phyloP scores from a whole-genome alignment of 352 stramenopile genomes.

The Pythium angustatum region DNA sequence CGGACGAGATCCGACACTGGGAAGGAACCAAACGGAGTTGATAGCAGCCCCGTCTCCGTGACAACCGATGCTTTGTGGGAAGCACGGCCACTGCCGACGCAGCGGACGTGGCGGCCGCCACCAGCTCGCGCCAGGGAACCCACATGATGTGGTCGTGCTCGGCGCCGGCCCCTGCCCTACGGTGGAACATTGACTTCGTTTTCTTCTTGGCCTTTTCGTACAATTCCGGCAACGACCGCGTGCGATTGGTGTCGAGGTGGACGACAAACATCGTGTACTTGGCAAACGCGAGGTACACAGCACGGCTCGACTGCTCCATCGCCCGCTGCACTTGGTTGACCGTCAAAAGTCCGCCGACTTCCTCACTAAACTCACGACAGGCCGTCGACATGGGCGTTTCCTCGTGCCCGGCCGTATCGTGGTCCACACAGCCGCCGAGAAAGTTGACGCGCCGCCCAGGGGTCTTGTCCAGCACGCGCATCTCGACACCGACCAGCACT shows the following conservation, averaged over 20 bases:
- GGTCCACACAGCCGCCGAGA: constrained; percentile 1
- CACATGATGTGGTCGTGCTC: constrained; percentile 9
- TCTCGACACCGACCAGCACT: constrained; percentile 2
- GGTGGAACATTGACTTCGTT: background rate
- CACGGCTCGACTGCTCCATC: constrained; percentile 5
- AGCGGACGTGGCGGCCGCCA: background rate
- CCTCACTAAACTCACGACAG: constrained; percentile 8
- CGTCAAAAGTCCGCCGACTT: constrained; percentile 4
- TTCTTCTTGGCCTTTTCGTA: constrained; percentile 8
- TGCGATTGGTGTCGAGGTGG: background rate
- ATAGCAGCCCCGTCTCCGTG: background rate
- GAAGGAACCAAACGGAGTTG: background rate
- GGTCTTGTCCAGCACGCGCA: background rate
- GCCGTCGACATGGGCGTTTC: constrained; percentile 5
- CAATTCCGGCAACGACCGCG: background rate
- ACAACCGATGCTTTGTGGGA: background rate
- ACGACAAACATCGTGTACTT: constrained; percentile 17
- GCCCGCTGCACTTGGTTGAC: background rate
- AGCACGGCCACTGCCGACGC: background rate
- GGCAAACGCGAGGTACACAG: constrained; percentile 7
- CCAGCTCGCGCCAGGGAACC: constrained; percentile 5
- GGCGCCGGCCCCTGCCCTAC: background rate
- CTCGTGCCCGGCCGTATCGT: background rate
- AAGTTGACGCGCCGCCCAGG: constrained; percentile 7
- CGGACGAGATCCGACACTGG: background rate